These are phyloP conservation scores for Debaryomyces sp. DNA, from an alignment of 1,139 yeast genomes.

Conservation along the genomic window DNA sequence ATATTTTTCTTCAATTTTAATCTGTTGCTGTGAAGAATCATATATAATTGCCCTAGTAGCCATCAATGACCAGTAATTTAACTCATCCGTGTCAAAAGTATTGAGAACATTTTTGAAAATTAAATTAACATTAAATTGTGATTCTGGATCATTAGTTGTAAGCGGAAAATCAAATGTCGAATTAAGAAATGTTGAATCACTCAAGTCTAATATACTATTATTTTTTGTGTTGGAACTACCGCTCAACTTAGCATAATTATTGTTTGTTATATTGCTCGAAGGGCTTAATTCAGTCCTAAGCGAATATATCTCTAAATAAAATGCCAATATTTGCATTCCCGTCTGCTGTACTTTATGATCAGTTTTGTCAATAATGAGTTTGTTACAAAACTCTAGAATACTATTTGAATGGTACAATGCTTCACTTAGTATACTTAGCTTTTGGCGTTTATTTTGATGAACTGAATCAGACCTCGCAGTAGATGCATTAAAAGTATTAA, in stretches of 20 bases:
- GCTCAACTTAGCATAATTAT: background rate
- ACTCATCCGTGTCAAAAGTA: constrained; percentile 24
- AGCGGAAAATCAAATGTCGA: constrained; percentile 9
- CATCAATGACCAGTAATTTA: constrained; percentile 40
- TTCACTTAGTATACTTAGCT: constrained; percentile 22
- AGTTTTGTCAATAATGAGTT: constrained; percentile 19
- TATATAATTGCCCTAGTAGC: constrained; percentile 30
- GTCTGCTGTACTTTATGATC: constrained; percentile 22
- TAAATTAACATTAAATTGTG: constrained; percentile 13
- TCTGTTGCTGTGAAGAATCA: background rate
- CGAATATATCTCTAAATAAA: constrained; percentile 20
- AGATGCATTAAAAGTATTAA: background rate
- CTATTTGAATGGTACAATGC: constrained; percentile 18
- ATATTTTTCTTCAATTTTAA: background rate
- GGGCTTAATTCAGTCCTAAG: background rate
- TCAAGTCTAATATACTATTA: constrained; percentile 5
- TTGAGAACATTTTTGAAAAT: constrained; percentile 20
- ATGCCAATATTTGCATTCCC: constrained; percentile 34
- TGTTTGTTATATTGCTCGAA: background rate
- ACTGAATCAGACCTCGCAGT: background rate
- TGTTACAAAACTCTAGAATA: constrained; percentile 23
- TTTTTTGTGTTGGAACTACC: background rate
- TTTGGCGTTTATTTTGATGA: constrained; percentile 20
- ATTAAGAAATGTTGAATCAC: constrained; percentile 10
- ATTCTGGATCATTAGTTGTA: background rate